Conservation (phyloP, 2,329 filamentous ascomycete species). For the Remersonia thermophila region DNA sequence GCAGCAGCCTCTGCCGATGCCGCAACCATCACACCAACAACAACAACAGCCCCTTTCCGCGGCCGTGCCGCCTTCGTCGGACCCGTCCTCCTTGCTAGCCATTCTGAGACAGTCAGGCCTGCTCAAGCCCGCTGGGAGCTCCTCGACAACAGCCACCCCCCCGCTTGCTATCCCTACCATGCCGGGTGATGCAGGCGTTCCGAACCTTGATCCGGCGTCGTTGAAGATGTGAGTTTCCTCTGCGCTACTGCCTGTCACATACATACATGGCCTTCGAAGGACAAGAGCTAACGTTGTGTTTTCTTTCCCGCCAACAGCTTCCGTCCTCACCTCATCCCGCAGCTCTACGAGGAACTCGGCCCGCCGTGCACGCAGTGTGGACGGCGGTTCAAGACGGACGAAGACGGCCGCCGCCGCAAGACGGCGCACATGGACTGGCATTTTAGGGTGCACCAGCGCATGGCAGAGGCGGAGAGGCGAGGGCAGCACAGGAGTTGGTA, state of each 20-base stretch:
- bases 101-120: constrained; percentile 58
- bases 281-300: constrained; percentile 2
- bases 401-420: constrained; percentile 73
- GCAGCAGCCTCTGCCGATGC: constrained; percentile 15
- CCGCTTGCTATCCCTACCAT: constrained; percentile 18
- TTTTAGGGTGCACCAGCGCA: constrained; percentile 82
- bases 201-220: constrained; percentile 1
- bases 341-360: constrained; percentile 69
- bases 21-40: constrained; percentile 27
- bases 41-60: constrained; percentile 38
- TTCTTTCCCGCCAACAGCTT: constrained; percentile 8
- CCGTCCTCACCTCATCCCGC: constrained; percentile 59
- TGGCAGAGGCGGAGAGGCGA: constrained; percentile 72
- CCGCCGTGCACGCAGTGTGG: constrained; percentile 88
- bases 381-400: constrained; percentile 66
- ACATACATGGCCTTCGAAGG: not conserved
- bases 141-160: constrained; percentile 27
- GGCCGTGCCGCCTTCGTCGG: constrained; percentile 23
- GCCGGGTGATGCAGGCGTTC: not conserved
- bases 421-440: constrained; percentile 96
- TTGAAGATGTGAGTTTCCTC: constrained; percentile 8
- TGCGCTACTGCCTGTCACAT: too few relatives aligned
- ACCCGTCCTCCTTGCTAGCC: constrained; percentile 51
- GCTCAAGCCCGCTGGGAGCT: constrained; percentile 29
- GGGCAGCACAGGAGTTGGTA: constrained; percentile 93